A percentile compares a stretch with the other conserved stretches of the same genome.
Conservation (phyloP, 345 rosid genomes). For the Eucalyptus sp. region DNA sequence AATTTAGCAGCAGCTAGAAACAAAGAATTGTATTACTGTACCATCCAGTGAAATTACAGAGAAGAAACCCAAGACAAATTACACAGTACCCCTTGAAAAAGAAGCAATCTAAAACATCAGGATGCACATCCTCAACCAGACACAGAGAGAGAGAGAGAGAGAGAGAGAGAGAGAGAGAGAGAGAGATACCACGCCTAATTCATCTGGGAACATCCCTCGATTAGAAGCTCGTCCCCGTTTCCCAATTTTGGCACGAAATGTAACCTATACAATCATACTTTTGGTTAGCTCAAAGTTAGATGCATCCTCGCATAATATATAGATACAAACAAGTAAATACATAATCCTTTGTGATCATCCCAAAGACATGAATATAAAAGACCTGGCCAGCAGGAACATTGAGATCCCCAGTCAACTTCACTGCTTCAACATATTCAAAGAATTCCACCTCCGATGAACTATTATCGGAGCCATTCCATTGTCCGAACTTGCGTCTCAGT, state of each 20-base stretch:
- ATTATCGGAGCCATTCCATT: conserved; percentile 51
- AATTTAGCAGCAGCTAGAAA: neutral
- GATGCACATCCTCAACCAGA: neutral
- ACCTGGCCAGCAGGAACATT: conserved; percentile 99
- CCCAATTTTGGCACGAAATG: conserved; percentile 96
- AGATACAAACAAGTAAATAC: neutral
- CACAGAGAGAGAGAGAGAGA: neutral
- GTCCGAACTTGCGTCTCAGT: conserved; percentile 80
- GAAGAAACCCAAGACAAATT: neutral
- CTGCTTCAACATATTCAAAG: conserved; percentile 95
- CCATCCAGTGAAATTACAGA: neutral
- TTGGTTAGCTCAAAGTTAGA: neutral
- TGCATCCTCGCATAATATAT: neutral
- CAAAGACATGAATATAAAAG: neutral
- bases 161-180: neutral
- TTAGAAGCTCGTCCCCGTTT: conserved; percentile 43
- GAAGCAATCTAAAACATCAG: neutral
- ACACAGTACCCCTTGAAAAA: neutral
- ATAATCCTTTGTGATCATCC: neutral
- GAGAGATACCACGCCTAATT: conserved; percentile 71
- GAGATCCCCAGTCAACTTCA: conserved; percentile 96
- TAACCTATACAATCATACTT: conserved; percentile 47
- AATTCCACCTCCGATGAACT: conserved; percentile 58
- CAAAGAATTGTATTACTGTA: neutral
- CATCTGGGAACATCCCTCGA: conserved; percentile 71